phyloP scores from a whole-genome alignment of 768 basidiomycete genomes.

The Lanmaoa pseudosensibilis region DNA sequence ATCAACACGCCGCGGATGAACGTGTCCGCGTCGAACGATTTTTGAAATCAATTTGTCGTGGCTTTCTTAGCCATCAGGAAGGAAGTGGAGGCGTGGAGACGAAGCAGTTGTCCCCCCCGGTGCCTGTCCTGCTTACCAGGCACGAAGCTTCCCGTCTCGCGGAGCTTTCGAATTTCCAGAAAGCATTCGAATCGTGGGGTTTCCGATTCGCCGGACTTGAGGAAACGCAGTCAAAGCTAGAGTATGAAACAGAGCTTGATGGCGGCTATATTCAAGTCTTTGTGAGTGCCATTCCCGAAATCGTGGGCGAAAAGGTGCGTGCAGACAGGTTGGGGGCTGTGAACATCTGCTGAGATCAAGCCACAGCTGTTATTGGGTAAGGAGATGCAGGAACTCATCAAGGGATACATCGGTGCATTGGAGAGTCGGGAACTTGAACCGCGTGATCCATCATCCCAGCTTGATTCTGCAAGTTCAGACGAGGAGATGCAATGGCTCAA shows the following conservation, averaged over 20 bases:
- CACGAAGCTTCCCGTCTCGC: constrained; percentile 58
- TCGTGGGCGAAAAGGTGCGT: constrained; percentile 68
- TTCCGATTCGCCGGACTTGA: constrained; percentile 49
- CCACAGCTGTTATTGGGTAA: constrained; percentile 60
- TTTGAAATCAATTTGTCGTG: constrained; percentile 70
- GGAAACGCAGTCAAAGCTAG: constrained; percentile 21
- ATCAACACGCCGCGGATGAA: constrained; percentile 99
- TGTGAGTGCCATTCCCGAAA: constrained; percentile 62
- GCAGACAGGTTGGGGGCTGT: background rate
- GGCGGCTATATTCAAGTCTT: constrained; percentile 61
- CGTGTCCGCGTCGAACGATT: constrained; percentile 87
- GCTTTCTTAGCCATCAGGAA: constrained; percentile 51
- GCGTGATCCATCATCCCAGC: constrained; percentile 17
- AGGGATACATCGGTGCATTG: constrained; percentile 64
- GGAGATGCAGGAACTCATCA: constrained; percentile 76
- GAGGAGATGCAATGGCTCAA: constrained; percentile 55
- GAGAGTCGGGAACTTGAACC: constrained; percentile 44
- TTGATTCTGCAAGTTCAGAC: constrained; percentile 5
- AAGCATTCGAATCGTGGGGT: constrained; percentile 68
- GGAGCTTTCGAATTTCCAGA: constrained; percentile 40
- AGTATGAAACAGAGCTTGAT: constrained; percentile 19
- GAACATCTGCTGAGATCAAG: constrained; percentile 11
- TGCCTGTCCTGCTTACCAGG: constrained; percentile 63
- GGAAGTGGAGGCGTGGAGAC: constrained; percentile 38
- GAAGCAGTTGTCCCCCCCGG: constrained; percentile 50